Percentiles rank a stretch among this genome's conserved stretches.
Conservation (phyloP, 768 basidiomycete genomes). For the Tylopilus rubrobrunneus region DNA sequence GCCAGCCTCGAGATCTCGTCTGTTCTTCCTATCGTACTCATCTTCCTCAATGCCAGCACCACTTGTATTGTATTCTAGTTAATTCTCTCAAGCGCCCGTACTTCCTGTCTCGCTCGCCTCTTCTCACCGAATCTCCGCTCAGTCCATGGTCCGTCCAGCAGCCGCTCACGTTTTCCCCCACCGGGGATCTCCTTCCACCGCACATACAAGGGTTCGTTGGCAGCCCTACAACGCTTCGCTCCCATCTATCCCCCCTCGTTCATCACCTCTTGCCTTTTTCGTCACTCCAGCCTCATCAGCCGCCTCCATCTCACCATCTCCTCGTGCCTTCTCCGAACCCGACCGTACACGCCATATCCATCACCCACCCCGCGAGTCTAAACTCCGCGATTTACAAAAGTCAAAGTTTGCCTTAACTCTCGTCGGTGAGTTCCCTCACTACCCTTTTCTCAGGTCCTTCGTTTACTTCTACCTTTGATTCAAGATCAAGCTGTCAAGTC, state of each 20-base stretch:
- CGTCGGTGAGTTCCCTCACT: constrained; percentile 53
- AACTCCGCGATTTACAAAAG: constrained; percentile 49
- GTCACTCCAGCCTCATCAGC: constrained; percentile 58
- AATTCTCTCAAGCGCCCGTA: constrained; percentile 15
- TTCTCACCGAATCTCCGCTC: constrained; percentile 1
- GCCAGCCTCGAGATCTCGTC: constrained; percentile 12
- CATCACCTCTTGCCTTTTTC: constrained; percentile 40
- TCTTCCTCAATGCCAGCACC: constrained; percentile 29
- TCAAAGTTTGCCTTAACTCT: constrained; percentile 61
- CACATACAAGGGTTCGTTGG: constrained; percentile 72
- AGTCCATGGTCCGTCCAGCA: constrained; percentile 33
- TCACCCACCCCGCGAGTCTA: constrained; percentile 33
- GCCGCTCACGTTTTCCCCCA: constrained; percentile 57
- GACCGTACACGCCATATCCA: constrained; percentile 29
- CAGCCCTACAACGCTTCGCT: constrained; percentile 65
- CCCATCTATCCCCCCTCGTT: constrained; percentile 33
- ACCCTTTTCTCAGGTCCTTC: neutral
- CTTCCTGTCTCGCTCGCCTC: neutral
- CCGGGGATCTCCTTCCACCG: constrained; percentile 59
- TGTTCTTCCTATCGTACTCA: constrained; percentile 14
- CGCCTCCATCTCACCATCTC: constrained; percentile 42
- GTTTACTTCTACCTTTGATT: constrained; percentile 7
- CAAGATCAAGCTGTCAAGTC: constrained; percentile 78
- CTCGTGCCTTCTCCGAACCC: constrained; percentile 35
- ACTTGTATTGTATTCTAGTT: constrained; percentile 36